These are phyloP conservation scores for Arachis monticola DNA, from an alignment of 331 rosid species.

Conservation along the genomic window DNA sequence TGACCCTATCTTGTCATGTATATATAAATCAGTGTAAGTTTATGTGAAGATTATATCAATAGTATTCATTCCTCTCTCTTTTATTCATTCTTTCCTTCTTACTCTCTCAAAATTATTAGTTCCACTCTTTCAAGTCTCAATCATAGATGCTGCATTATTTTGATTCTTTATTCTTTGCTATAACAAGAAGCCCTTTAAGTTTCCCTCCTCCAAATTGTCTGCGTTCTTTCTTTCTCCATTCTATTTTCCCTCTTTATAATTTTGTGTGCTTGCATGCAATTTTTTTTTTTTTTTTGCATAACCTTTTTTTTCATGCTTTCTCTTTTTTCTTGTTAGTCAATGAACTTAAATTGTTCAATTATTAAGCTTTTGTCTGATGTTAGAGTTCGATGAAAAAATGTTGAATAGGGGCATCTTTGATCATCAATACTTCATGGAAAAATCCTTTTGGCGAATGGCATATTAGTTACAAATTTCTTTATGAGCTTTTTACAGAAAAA, in stretches of 20 bases:
- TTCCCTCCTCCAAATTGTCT: constrained; percentile 21
- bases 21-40: too few relatives aligned
- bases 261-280: neutral
- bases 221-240: constrained; percentile 1
- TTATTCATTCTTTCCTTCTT: too few relatives aligned
- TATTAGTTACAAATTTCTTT: constrained; percentile 78
- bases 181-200: constrained; percentile 14
- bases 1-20: too few relatives aligned
- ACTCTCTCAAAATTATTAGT: too few relatives aligned
- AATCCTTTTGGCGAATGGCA: constrained; percentile 97
- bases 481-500: constrained; percentile 73
- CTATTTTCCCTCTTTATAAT: neutral
- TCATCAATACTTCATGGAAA: constrained; percentile 74
- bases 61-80: too few relatives aligned
- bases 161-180: constrained; percentile 10
- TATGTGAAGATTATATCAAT: too few relatives aligned
- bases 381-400: constrained; percentile 33
- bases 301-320: constrained; percentile 13
- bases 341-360: constrained; percentile 30
- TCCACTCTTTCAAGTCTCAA: too few relatives aligned
- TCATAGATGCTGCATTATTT: too few relatives aligned
- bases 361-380: constrained; percentile 28
- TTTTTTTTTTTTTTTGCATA: neutral
- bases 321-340: neutral
- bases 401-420: constrained; percentile 68